Evolutionary conservation across 305 asterid species (phyloP), one percentile per base, ranked within the genome.

Genomic region (Ilex paraguariensis): DNA sequence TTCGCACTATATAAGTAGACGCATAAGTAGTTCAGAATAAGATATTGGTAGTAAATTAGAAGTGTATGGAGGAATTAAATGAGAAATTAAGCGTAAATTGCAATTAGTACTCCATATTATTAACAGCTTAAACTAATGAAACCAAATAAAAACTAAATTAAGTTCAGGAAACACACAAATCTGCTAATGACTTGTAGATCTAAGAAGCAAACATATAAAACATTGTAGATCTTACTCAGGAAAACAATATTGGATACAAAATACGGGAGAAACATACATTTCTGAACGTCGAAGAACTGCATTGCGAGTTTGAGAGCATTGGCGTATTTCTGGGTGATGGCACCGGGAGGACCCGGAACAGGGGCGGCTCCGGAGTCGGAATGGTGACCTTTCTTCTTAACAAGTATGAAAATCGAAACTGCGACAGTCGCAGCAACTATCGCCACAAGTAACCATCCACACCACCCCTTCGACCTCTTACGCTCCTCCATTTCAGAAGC

Each of bases 271-370:
- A 6, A 21, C 12, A 21, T 52, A 92, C 97, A 82, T 82, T 87
- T 92, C 60, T 89, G 97, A 0, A 89, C 54, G 16, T 90, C 94
- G 40, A 92, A 86, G 71, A 90, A 92, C 78, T 87, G 88, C 90
- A 86, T 74, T 49, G 99, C 90, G 55, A 76, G 63, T 44, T 72
- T 66, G 17, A 92, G 84, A 49, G 97, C 98, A 31, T 84, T 80
- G 0, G 73, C 79, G 45, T 90, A 92, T 67, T 80, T 81, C 84
- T 77, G 74, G 36, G 79, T 56, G 44, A 81, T 66, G 33, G 75
- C 63, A 15, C 80, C 79, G 4, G 90, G 81, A 31, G 91, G 82
- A 0, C 91, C 87, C 13, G 96, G 91, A 59, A 91, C 90, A 66
- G 95, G 92, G 40, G 82, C 88, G 6, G 90, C 77, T 9, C 59